These are phyloP conservation scores for Chaetomium strumarium DNA, from an alignment of 2,329 filamentous ascomycete genomes.

Conservation along the genomic window DNA sequence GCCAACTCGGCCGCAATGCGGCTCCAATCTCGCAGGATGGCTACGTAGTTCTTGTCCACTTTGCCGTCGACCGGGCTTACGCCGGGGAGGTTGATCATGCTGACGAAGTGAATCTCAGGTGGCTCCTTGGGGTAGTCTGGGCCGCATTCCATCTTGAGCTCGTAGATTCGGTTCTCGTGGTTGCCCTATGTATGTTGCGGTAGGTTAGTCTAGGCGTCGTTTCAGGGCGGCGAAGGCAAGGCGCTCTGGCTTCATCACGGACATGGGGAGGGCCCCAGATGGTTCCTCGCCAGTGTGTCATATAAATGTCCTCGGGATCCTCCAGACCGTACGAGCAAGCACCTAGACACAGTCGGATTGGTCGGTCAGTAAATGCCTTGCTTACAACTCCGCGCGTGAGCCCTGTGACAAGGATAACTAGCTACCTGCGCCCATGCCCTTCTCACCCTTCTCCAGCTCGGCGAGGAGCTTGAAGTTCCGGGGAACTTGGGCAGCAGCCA, in stretches of 20 bases:
- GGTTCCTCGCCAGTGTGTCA: slow-evolving; percentile 98
- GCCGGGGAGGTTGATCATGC: slow-evolving; percentile 92
- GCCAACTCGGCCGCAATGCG: slow-evolving; percentile 79
- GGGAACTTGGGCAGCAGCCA: slow-evolving; percentile 58
- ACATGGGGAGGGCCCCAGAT: slow-evolving; percentile 96
- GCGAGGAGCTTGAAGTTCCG: slow-evolving; percentile 95
- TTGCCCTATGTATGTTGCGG: slow-evolving; percentile 68
- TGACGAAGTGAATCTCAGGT: slow-evolving; percentile 86
- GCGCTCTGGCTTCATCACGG: slow-evolving; percentile 33
- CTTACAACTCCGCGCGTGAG: background rate
- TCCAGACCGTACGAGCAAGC: slow-evolving; percentile 95
- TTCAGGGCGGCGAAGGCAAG: background rate
- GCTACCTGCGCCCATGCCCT: slow-evolving; percentile 83
- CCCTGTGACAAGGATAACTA: background rate
- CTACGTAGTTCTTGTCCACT: slow-evolving; percentile 78
- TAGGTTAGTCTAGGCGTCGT: slow-evolving; percentile 3
- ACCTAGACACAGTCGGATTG: slow-evolving; percentile 46
- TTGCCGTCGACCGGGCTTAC: slow-evolving; percentile 75
- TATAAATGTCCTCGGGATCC: slow-evolving; percentile 87
- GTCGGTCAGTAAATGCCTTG: slow-evolving; percentile 1
- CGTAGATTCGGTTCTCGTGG: slow-evolving; percentile 99
- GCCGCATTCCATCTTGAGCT: slow-evolving; percentile 93
- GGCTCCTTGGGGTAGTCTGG: slow-evolving; percentile 82
- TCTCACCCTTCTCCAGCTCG: slow-evolving; percentile 98
- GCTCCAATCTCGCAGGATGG: slow-evolving; percentile 85